A percentile compares a stretch with the other conserved stretches of the same genome.
Evolutionary conservation across 495 filamentous ascomycete genomes (phyloP).

Genomic region (Hypoxylon fragiforme): DNA sequence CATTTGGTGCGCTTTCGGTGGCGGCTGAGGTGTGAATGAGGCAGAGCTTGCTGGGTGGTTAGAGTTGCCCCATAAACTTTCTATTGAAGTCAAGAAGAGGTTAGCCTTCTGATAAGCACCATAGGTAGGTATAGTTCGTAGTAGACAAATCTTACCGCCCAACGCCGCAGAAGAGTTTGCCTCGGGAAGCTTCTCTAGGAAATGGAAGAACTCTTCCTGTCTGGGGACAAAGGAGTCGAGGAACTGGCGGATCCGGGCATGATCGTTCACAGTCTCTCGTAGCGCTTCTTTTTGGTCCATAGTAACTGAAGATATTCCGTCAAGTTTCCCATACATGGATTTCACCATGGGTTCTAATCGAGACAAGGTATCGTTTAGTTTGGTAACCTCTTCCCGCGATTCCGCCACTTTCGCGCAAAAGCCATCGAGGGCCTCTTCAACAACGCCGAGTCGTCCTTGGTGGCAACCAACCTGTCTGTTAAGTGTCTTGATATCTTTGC

Average conservation of each 20-base stretch:
- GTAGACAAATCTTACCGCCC: background rate
- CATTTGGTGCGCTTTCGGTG: constrained; percentile 14
- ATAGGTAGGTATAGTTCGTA: too few species aligned
- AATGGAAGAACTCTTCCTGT: constrained; percentile 21
- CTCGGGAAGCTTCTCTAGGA: constrained; percentile 20
- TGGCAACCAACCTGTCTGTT: constrained; percentile 19
- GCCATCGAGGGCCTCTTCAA: constrained; percentile 6
- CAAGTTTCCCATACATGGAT: constrained; percentile 20
- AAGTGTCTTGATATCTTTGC: constrained; percentile 24
- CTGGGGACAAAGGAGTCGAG: constrained; percentile 17
- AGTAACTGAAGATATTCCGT: constrained; percentile 6
- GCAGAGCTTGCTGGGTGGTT: background rate
- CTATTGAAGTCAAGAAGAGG: too few species aligned
- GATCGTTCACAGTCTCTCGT: background rate
- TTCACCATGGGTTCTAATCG: constrained; percentile 23
- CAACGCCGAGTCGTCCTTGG: constrained; percentile 2
- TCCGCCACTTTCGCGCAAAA: constrained; percentile 8
- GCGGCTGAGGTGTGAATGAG: constrained; percentile 8
- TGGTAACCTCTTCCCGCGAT: constrained; percentile 7
- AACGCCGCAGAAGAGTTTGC: background rate
- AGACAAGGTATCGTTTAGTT: constrained; percentile 15
- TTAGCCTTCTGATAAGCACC: too few species aligned
- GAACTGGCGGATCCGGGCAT: constrained; percentile 9
- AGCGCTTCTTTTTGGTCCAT: constrained; percentile 9
- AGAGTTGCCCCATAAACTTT: too few species aligned